phyloP scores from a whole-genome alignment of 352 stramenopile species.

The Peronospora belbahrii region DNA sequence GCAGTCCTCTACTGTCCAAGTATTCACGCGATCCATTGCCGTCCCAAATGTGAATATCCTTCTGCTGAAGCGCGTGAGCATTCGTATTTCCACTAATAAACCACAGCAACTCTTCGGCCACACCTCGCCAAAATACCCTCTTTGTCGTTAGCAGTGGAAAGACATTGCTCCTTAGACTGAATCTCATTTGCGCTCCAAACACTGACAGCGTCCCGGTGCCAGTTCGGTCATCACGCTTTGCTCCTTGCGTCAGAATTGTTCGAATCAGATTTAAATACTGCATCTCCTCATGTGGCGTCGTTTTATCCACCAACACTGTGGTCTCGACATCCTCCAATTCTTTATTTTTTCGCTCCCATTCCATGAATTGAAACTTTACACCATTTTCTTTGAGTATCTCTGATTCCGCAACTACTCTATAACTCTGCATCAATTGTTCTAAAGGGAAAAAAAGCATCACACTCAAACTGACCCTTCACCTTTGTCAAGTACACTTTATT shows the following conservation, averaged over 20 bases:
- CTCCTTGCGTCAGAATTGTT: conserved; percentile 93
- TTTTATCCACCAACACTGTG: conserved; percentile 4
- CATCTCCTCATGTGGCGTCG: conserved; percentile 47
- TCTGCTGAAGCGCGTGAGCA: conserved; percentile 92
- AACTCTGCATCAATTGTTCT: conserved; percentile 52
- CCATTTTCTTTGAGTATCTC: conserved; percentile 70
- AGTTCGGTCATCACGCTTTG: conserved; percentile 93
- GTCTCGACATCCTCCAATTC: not conserved
- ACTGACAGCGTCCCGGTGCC: conserved; percentile 97
- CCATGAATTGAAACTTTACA: conserved; percentile 69
- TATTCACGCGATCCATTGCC: conserved; percentile 97
- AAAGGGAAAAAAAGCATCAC: conserved; percentile 89
- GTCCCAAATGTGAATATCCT: conserved; percentile 99
- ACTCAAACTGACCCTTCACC: conserved; percentile 84
- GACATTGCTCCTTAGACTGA: conserved; percentile 89
- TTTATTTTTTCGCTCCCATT: conserved; percentile 35
- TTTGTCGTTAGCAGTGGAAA: conserved; percentile 99
- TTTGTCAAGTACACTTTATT: conserved; percentile 87
- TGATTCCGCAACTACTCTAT: conserved; percentile 34
- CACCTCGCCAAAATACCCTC: conserved; percentile 97
- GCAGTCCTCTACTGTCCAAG: conserved; percentile 88
- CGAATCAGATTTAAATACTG: conserved; percentile 91
- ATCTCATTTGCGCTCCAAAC: conserved; percentile 97
- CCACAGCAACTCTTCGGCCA: conserved; percentile 99
- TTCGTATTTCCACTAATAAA: conserved; percentile 98